Conservation (phyloP, 106 monocot genomes). For the Dioscorea zingiberensis region DNA sequence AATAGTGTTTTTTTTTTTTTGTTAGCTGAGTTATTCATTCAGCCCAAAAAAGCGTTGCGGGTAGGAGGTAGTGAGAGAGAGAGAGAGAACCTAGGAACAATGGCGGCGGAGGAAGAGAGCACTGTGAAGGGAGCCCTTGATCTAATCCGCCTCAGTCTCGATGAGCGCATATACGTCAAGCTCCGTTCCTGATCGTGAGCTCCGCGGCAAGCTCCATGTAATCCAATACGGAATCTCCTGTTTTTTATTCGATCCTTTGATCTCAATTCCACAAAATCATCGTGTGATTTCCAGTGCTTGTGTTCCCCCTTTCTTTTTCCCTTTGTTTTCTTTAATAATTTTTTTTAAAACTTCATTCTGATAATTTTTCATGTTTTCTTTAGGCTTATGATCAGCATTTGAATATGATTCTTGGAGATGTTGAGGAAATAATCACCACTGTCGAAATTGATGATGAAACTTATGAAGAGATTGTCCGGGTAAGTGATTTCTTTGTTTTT, state of each 20-base stretch:
- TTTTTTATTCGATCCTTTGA: too few relatives aligned
- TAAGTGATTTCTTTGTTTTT: background rate
- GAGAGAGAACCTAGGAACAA: background rate
- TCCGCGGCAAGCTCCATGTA: slow-evolving; percentile 44
- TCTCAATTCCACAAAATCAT: background rate
- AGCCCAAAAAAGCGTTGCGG: too few relatives aligned
- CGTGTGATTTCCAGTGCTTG: background rate
- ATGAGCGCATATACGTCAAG: slow-evolving; percentile 50
- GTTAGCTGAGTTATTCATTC: too few relatives aligned
- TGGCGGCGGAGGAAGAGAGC: slow-evolving; percentile 25
- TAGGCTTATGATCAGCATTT: slow-evolving; percentile 14
- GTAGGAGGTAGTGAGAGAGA: too few relatives aligned
- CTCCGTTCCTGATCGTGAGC: slow-evolving; percentile 43
- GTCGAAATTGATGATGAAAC: slow-evolving; percentile 18
- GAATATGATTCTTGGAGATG: slow-evolving; percentile 14
- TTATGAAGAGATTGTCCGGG: slow-evolving; percentile 15
- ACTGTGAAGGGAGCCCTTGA: slow-evolving; percentile 46
- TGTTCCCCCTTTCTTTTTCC: background rate
- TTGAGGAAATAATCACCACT: slow-evolving; percentile 11
- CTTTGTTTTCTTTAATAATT: background rate
- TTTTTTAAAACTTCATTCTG: background rate
- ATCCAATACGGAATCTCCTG: background rate
- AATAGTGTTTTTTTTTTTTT: too few relatives aligned
- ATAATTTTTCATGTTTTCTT: background rate
- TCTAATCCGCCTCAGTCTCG: slow-evolving; percentile 40